Evolutionary conservation across 306 rosid genomes (phyloP).

Genomic region (Citrullus mucosospermus): DNA sequence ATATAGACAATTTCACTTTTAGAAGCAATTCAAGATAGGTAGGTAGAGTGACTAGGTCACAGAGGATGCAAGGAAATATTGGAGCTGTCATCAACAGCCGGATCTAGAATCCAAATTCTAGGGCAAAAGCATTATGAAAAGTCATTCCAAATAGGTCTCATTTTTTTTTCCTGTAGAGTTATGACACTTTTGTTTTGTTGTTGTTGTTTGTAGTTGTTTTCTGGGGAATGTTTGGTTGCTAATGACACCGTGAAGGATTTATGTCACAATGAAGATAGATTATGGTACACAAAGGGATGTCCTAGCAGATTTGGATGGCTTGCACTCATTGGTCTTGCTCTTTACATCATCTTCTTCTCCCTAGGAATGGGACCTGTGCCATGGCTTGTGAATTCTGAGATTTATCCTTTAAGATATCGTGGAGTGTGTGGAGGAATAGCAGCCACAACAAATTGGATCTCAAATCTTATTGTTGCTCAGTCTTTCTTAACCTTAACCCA

Average conservation of each 20-base stretch:
- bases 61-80: too few species aligned
- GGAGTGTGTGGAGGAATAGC: conserved; percentile 75
- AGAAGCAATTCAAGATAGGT: too few species aligned
- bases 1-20: too few species aligned
- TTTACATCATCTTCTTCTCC: conserved; percentile 47
- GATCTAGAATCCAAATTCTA: too few species aligned
- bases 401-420: conserved; percentile 56
- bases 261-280: conserved; percentile 25
- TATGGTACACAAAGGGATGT: conserved; percentile 68
- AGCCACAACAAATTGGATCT: conserved; percentile 63
- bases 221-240: conserved; percentile 53
- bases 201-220: conserved; percentile 30
- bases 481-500: conserved; percentile 49
- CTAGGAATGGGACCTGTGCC: conserved; percentile 84
- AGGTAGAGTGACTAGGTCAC: too few species aligned
- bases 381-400: conserved; percentile 73
- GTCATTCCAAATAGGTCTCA: too few species aligned
- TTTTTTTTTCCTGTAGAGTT: too few species aligned
- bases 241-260: conserved; percentile 19
- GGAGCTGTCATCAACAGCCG: too few species aligned
- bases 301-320: conserved; percentile 55
- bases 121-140: too few species aligned
- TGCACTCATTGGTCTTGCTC: conserved; percentile 44
- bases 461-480: conserved; percentile 56
- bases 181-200: not conserved